These are phyloP conservation scores for Melampsora medusae DNA, from an alignment of 1,284 basidiomycete genomes.

Conservation along the genomic window DNA sequence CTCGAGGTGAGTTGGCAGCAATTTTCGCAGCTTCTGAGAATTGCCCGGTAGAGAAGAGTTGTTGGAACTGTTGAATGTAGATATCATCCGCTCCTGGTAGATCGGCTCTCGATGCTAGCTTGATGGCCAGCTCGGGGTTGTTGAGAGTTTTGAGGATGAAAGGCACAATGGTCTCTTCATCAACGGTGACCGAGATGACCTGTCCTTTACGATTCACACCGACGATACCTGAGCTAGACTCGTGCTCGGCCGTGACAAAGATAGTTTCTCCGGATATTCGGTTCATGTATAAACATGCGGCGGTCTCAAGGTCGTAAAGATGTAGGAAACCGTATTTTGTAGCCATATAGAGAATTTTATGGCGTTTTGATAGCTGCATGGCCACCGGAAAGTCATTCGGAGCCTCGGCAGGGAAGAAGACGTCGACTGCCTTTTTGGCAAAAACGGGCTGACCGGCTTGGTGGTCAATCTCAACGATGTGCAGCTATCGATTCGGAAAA, in stretches of 20 bases:
- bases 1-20: slow-evolving; percentile 94
- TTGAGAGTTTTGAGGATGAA: slow-evolving; percentile 91
- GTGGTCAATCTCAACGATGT: slow-evolving; percentile 98
- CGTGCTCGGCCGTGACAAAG: slow-evolving; percentile 96
- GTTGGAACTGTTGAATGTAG: slow-evolving; percentile 92
- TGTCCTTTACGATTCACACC: slow-evolving; percentile 99
- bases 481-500: slow-evolving; percentile 64
- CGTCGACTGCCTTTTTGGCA: slow-evolving; percentile 96
- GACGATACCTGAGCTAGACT: slow-evolving; percentile 89
- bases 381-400: slow-evolving; percentile 99
- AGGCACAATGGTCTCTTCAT: slow-evolving; percentile 92
- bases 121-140: slow-evolving; percentile 97
- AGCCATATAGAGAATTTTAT: slow-evolving; percentile 95
- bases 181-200: slow-evolving; percentile 92
- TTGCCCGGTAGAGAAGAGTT: slow-evolving; percentile 84
- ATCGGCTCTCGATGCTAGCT: slow-evolving; percentile 93
- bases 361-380: slow-evolving; percentile 96
- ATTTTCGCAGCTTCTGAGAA: slow-evolving; percentile 97
- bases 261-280: slow-evolving; percentile 99
- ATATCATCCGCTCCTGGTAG: slow-evolving; percentile 96
- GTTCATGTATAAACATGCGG: slow-evolving; percentile 99
- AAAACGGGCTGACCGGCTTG: slow-evolving; percentile 86
- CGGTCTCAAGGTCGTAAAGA: slow-evolving; percentile 97
- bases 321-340: slow-evolving; percentile 99
- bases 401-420: slow-evolving; percentile 98